phyloP scores from a whole-genome alignment of 2,329 filamentous ascomycete species.

The Phyllosticta citribraziliensis region DNA sequence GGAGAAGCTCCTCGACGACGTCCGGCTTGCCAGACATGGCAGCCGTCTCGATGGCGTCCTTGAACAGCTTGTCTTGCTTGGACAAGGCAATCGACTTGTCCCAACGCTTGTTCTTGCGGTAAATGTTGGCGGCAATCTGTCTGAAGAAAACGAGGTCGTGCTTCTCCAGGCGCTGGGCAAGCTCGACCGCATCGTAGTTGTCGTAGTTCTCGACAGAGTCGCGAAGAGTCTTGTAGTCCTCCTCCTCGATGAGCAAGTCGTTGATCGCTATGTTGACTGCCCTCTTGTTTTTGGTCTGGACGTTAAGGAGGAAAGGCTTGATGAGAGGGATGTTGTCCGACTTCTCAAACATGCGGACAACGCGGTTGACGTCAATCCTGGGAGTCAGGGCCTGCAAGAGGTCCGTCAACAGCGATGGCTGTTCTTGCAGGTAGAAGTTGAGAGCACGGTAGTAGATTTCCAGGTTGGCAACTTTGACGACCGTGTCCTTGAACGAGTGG shows the following conservation, averaged over 20 bases:
- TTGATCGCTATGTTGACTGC: slow-evolving; percentile 98
- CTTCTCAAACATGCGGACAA: slow-evolving; percentile 98
- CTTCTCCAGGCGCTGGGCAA: slow-evolving; percentile 88
- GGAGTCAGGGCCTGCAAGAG: slow-evolving; percentile 84
- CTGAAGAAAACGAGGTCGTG: slow-evolving; percentile 99
- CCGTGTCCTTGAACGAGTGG: slow-evolving; percentile 97
- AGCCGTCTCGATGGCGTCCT: slow-evolving; percentile 96
- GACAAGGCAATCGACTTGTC: slow-evolving; percentile 96
- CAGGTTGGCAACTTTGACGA: slow-evolving; percentile 94
- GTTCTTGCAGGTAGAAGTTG: slow-evolving; percentile 96
- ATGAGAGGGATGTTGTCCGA: slow-evolving; percentile 96
- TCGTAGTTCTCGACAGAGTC: slow-evolving; percentile 98
- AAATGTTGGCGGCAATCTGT: slow-evolving; percentile 95
- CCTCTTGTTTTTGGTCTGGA: slow-evolving; percentile 95
- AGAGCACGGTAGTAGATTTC: slow-evolving; percentile 98
- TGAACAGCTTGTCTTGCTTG: slow-evolving; percentile 99
- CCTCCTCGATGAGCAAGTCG: slow-evolving; percentile 93
- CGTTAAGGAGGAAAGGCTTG: slow-evolving; percentile 96
- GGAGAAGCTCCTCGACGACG: slow-evolving; percentile 88
- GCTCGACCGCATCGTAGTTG: slow-evolving; percentile 93
- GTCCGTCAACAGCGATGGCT: slow-evolving; percentile 91
- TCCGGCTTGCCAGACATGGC: slow-evolving; percentile 85
- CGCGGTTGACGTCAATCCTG: slow-evolving; percentile 93
- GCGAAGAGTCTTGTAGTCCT: slow-evolving; percentile 96
- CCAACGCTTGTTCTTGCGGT: slow-evolving; percentile 99